phyloP scores from a whole-genome alignment of 2,329 filamentous ascomycete genomes.

The Penicillium sp. region DNA sequence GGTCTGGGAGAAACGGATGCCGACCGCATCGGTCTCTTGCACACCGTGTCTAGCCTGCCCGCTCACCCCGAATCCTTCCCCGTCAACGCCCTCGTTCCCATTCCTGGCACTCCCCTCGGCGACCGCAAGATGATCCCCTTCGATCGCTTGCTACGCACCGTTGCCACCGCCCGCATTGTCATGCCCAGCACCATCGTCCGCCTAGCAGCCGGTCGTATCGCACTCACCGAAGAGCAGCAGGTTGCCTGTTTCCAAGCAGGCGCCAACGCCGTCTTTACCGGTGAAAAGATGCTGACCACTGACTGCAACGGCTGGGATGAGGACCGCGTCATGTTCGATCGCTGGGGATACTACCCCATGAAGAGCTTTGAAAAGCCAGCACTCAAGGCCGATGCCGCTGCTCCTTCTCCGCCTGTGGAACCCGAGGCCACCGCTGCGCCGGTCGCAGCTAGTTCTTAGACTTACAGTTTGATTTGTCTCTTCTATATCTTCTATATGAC shows the following conservation, averaged over 20 bases:
- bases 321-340: slow-evolving; percentile 77
- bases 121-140: slow-evolving; percentile 72
- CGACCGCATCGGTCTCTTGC: slow-evolving; percentile 78
- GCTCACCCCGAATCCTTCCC: slow-evolving; percentile 86
- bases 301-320: slow-evolving; percentile 90
- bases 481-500: not conserved
- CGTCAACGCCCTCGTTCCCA: slow-evolving; percentile 86
- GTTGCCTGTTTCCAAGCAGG: slow-evolving; percentile 86
- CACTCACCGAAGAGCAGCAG: slow-evolving; percentile 85
- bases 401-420: slow-evolving; percentile 11
- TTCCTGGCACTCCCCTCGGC: slow-evolving; percentile 82
- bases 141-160: slow-evolving; percentile 74
- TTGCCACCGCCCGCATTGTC: slow-evolving; percentile 77
- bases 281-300: slow-evolving; percentile 93
- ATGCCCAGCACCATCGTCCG: slow-evolving; percentile 86
- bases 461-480: not conserved
- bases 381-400: slow-evolving; percentile 7
- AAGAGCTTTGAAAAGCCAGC: slow-evolving; percentile 50
- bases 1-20: slow-evolving; percentile 75
- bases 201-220: slow-evolving; percentile 79
- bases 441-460: slow-evolving; percentile 31
- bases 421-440: slow-evolving; percentile 27
- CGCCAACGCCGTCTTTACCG: slow-evolving; percentile 91
- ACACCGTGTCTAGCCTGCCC: slow-evolving; percentile 78
- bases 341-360: slow-evolving; percentile 82